Conservation (phyloP, 495 filamentous ascomycete species). For the Hypoxylon cercidicola region DNA sequence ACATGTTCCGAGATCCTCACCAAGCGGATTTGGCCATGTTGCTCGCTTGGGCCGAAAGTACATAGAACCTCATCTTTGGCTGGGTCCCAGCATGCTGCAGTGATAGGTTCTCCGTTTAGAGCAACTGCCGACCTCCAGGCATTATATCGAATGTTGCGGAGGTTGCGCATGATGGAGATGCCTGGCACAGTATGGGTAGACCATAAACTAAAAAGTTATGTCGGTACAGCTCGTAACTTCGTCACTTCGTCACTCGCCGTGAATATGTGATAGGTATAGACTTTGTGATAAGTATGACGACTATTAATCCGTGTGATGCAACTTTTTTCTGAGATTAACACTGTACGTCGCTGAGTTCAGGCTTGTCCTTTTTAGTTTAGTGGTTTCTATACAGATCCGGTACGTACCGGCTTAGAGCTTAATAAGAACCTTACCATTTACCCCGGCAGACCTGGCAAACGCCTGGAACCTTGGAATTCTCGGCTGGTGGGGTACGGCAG, state of each 20-base stretch:
- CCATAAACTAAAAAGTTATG: constrained; percentile 2
- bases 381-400: no score
- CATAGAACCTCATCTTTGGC: constrained; percentile 75
- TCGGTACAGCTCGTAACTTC: not conserved
- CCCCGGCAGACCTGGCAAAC: no score
- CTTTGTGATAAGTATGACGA: constrained; percentile 25
- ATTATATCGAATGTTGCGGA: constrained; percentile 75
- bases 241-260: no score
- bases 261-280: constrained; percentile 25
- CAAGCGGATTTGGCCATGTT: constrained; percentile 72
- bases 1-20: constrained; percentile 60
- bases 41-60: constrained; percentile 75
- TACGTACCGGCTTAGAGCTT: not conserved
- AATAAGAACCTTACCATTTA: no score
- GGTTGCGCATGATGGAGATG: constrained; percentile 74
- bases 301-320: constrained; percentile 28
- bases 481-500: constrained; percentile 22
- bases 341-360: constrained; percentile 7
- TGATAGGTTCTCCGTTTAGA: constrained; percentile 55
- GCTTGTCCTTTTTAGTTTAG: no score
- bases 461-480: constrained; percentile 1
- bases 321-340: constrained; percentile 24
- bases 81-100: constrained; percentile 81
- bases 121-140: constrained; percentile 63
- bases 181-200: constrained; percentile 2